Base-by-base conservation (phyloP, 768 basidiomycete genomes). In the Dacryopinax spathularia region DNA sequence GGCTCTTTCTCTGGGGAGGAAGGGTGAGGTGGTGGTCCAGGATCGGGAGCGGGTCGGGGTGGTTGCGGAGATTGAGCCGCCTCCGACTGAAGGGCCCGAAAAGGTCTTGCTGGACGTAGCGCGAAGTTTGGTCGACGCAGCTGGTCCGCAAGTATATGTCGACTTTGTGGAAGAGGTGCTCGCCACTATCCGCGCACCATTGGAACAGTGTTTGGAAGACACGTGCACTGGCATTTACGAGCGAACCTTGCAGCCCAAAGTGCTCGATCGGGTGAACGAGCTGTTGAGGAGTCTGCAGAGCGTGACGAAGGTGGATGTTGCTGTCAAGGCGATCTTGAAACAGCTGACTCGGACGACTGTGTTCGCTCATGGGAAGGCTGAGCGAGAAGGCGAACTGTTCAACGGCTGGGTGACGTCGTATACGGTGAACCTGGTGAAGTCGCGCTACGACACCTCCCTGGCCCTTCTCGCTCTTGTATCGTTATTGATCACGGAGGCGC, bases 371-470 rank as follows among this genome's bases (percentile, higher is more conserved):
- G 27, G 15, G n/a, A 29, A 61, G 33, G 22, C 34, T 25, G 61
- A 67, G 6, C 76, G 81, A 34, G 75, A 77, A 37, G 84, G 85
- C 16, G 80, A 84, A 62, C 87, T 85, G 85, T 78, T 76, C 60
- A 79, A 78, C 62, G 82, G 82, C 33, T 75, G 88, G 33, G 81
- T 82, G 33, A 79, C 86, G 27, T 77, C 81, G 33, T 92, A 89
- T 71, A 77, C 81, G 34, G 76, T 78, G 16, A 80, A 79, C 60
- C 80, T 87, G 2, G 76, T 88, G 48, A 79, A 84, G 66, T 88
- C 86, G 13, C 80, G 90, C 71, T 89, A 91, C 71, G 87, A 89
- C 62, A 77, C 91, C 33, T 82, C 82, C 65, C 76, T 88, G 22
- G 79, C 83, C 12, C 74, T 91, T 44, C 74, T 88, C 60, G 79